A percentile compares a stretch with the other conserved stretches of the same genome.
Conservation (phyloP, 164 flowering plant genomes). For the Cinnamomum chago region DNA sequence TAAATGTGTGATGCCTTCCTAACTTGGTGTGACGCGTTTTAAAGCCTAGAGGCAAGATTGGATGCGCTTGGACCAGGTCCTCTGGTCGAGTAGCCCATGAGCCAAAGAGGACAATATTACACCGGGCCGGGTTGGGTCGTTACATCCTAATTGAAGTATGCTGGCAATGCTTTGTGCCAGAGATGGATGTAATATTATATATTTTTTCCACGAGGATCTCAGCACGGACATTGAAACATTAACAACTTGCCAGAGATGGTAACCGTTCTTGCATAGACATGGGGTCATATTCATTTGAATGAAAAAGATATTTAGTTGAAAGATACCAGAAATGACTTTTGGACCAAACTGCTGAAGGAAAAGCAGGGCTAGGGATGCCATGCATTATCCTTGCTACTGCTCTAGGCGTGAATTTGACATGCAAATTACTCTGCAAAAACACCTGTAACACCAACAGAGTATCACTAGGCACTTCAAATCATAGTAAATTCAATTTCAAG, state of each 20-base stretch:
- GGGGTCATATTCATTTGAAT: not conserved
- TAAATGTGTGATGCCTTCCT: no score
- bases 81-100: no score
- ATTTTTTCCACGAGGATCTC: not conserved
- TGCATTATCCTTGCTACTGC: constrained; percentile 97
- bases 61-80: no score
- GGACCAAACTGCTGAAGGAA: constrained; percentile 82
- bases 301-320: constrained; percentile 5
- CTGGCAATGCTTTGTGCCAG: not conserved
- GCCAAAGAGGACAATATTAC: no score
- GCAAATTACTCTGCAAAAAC: constrained; percentile 73
- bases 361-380: constrained; percentile 87
- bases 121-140: no score
- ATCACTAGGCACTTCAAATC: not conserved
- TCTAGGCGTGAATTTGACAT: constrained; percentile 89
- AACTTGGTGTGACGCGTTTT: no score
- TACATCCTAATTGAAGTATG: not conserved
- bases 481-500: not conserved
- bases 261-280: not conserved
- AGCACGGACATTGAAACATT: not conserved
- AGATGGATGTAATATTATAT: no score
- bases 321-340: constrained; percentile 90
- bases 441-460: constrained; percentile 43
- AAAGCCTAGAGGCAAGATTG: no score
- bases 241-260: not conserved